A percentile compares a stretch with the other conserved stretches of the same genome.
These are phyloP conservation scores for Diaporthe ampelina DNA, from an alignment of 2,329 filamentous ascomycete species.

Conservation along the genomic window DNA sequence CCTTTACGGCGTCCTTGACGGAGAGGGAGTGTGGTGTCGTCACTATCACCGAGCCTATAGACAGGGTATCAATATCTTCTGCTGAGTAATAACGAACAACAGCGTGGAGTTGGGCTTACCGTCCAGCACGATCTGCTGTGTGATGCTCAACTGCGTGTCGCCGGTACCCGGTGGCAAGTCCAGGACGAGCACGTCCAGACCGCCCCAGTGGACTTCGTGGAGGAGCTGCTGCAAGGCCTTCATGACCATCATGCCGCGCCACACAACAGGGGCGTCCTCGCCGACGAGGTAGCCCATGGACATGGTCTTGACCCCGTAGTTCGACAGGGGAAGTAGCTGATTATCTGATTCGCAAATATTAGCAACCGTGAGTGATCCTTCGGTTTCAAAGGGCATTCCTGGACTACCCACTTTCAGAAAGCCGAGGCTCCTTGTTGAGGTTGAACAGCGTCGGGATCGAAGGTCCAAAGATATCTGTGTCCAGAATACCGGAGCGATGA, in stretches of 20 bases:
- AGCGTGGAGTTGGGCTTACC: slow-evolving; percentile 62
- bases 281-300: slow-evolving; percentile 95
- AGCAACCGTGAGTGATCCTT: background rate
- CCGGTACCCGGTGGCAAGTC: slow-evolving; percentile 96
- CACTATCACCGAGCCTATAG: slow-evolving; percentile 81
- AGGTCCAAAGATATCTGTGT: slow-evolving; percentile 97
- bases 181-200: slow-evolving; percentile 87
- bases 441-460: slow-evolving; percentile 93
- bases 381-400: background rate
- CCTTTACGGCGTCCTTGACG: slow-evolving; percentile 90
- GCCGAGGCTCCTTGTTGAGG: slow-evolving; percentile 81
- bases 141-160: slow-evolving; percentile 96
- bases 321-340: slow-evolving; percentile 87
- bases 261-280: slow-evolving; percentile 87
- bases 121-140: slow-evolving; percentile 91
- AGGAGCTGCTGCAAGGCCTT: slow-evolving; percentile 96
- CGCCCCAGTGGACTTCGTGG: slow-evolving; percentile 95
- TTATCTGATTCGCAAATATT: slow-evolving; percentile 67
- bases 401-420: slow-evolving; percentile 76
- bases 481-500: slow-evolving; percentile 87
- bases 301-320: slow-evolving; percentile 98
- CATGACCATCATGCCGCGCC: slow-evolving; percentile 97
- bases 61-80: background rate
- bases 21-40: slow-evolving; percentile 95
- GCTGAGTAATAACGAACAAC: background rate